A percentile compares a stretch with the other conserved stretches of the same genome.
These are phyloP conservation scores for Periconia sp. DNA, from an alignment of 2,329 filamentous ascomycete species.

Conservation along the genomic window DNA sequence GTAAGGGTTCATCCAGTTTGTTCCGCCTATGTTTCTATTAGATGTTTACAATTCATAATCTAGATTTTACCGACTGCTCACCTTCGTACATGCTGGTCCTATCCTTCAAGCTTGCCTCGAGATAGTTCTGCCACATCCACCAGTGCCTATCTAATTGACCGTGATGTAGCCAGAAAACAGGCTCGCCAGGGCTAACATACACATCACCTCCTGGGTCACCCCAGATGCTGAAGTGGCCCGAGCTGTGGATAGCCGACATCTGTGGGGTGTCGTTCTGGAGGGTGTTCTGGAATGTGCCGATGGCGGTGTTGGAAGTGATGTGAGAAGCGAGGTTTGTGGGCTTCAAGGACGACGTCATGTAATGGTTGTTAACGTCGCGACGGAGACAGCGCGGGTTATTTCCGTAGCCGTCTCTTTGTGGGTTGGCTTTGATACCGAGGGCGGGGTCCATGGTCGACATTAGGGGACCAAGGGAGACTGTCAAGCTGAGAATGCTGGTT, in stretches of 20 bases:
- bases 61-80: background rate
- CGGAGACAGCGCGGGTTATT: conserved; percentile 35
- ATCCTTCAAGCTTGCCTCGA: conserved; percentile 31
- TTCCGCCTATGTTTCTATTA: conserved; percentile 27
- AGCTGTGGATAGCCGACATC: conserved; percentile 42
- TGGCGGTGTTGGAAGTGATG: conserved; percentile 23
- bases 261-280: conserved; percentile 18
- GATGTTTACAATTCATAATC: background rate
- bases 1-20: conserved; percentile 47
- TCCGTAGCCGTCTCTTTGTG: conserved; percentile 28
- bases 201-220: conserved; percentile 50
- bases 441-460: conserved; percentile 30
- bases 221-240: conserved; percentile 49
- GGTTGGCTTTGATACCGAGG: conserved; percentile 35
- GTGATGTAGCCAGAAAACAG: conserved; percentile 53
- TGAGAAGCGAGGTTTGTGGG: conserved; percentile 24
- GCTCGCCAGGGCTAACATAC: conserved; percentile 50
- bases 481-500: conserved; percentile 13
- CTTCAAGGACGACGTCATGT: conserved; percentile 14
- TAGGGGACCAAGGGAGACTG: conserved; percentile 53
- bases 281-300: conserved; percentile 27
- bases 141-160: conserved; percentile 51
- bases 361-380: conserved; percentile 36
- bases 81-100: conserved; percentile 41
- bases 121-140: conserved; percentile 53